Base-by-base conservation (phyloP, 805 yeast genomes). In the Yamadazyma olivae region DNA sequence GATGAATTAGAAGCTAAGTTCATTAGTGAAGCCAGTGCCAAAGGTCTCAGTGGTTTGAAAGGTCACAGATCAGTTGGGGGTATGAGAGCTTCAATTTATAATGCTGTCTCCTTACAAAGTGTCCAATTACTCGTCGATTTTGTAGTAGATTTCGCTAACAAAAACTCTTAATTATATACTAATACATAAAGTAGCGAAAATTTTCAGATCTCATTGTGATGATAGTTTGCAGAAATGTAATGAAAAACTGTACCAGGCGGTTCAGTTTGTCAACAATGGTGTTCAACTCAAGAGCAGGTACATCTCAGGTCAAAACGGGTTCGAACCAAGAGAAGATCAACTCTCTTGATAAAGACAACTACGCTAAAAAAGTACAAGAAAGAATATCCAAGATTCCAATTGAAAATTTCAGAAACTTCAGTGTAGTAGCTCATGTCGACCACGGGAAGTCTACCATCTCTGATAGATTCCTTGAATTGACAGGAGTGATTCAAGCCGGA, bases 51-150 rank as follows among this genome's bases (percentile, higher is more conserved):
- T 4, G 98, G 97, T 5, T 72, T 91, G 53, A 86, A 89, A 64
- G 98, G 99, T 27, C 98, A 91, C 63, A 78, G 98, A 59, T 87
- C 96, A 3, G 98, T 91, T 29, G 98, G 98, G 34, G 99, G 99
- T 20, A 83, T 93, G 63, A 81, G 99, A 61, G 90, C 95, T 12
- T 89, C 97, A 10, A 67, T 89, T 36, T 90, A 91, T 61, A 91
- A 93, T 54, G 96, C 98, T 12, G 84, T 93, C 35, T 59, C 79
- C 4, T 64, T 77, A 32, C 70, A 73, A 16, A 77, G 86, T 50
- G 81, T 79, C 19, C 64, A 77, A 43, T 49, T 66, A 38, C 67
- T 88, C 46, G 79, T 71, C 24, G 63, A 69, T 15, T 87, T 75
- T 49, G 61, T 85, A 29, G 61, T 68, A 15, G 70, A 75, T 7